These are phyloP conservation scores for Aspergillus novofumigatus DNA, from an alignment of 2,329 filamentous ascomycete genomes.

Conservation along the genomic window DNA sequence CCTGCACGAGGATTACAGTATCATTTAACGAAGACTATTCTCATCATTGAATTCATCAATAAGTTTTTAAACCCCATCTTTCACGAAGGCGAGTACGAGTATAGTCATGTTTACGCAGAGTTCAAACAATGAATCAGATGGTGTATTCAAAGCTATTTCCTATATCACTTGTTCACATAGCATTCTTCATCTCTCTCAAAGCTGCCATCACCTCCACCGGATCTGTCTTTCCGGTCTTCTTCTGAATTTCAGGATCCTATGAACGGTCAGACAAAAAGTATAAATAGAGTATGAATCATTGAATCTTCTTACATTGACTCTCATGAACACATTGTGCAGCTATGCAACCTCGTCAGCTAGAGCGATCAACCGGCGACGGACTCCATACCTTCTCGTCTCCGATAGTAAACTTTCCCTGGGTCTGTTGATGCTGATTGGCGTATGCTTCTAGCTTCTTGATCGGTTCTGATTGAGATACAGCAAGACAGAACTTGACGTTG, in stretches of 20 bases:
- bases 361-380: not conserved
- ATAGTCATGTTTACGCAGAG: too few species aligned
- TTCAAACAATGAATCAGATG: not conserved
- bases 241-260: slow-evolving; percentile 77
- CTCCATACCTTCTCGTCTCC: slow-evolving; percentile 81
- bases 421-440: slow-evolving; percentile 75
- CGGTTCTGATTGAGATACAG: slow-evolving; percentile 68
- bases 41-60: too few species aligned
- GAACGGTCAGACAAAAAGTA: not conserved
- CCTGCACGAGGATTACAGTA: too few species aligned
- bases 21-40: too few species aligned
- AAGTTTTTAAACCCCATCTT: too few species aligned
- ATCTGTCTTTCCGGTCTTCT: slow-evolving; percentile 74
- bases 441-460: slow-evolving; percentile 75
- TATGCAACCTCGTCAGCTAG: slow-evolving; percentile 31
- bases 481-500: slow-evolving; percentile 83
- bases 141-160: not conserved
- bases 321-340: slow-evolving; percentile 97
- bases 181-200: slow-evolving; percentile 79
- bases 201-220: slow-evolving; percentile 80
- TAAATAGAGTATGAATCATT: not conserved
- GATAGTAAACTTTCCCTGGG: slow-evolving; percentile 94
- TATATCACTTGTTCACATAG: slow-evolving; percentile 28
- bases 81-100: too few species aligned
- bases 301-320: slow-evolving; percentile 60